Evolutionary conservation across 192 early-diverging fungal species (phyloP).

Genomic region (Gonapodya prolifera): DNA sequence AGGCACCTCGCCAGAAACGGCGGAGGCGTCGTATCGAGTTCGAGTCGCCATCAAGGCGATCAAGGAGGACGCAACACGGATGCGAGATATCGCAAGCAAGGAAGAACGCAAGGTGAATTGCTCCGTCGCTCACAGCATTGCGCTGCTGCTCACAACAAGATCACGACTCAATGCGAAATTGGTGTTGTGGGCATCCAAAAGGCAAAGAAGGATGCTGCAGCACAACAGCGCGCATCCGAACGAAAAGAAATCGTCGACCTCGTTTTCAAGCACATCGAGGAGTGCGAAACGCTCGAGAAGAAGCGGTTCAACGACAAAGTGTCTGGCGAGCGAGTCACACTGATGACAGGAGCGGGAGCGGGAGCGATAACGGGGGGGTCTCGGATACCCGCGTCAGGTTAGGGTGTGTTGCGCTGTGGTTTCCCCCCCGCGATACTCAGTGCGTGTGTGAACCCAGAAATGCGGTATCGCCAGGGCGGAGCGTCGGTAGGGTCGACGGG

Average conservation of each 20-base stretch:
- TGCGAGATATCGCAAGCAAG: constrained; percentile 35
- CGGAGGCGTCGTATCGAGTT: constrained; percentile 45
- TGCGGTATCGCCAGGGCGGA: not conserved
- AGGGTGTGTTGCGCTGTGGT: too few species aligned
- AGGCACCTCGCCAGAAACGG: constrained; percentile 44
- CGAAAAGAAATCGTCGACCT: constrained; percentile 38
- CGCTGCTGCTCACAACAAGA: not conserved
- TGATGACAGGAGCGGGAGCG: not conserved
- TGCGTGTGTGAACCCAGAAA: not conserved
- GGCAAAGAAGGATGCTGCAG: not conserved
- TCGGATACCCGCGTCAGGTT: too few species aligned
- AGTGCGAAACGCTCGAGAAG: constrained; percentile 46
- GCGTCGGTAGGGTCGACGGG: not conserved
- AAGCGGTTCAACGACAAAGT: constrained; percentile 30
- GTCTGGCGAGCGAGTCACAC: not conserved
- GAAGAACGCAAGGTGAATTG: constrained; percentile 35
- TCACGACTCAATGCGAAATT: too few species aligned
- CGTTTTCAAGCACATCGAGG: constrained; percentile 39
- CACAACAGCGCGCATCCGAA: not conserved
- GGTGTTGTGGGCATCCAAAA: not conserved
- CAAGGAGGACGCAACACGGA: constrained; percentile 23
- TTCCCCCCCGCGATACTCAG: too few species aligned
- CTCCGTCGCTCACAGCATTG: not conserved
- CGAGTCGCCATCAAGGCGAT: constrained; percentile 30
- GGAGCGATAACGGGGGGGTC: not conserved